phyloP scores from a whole-genome alignment of 73 alveolate genomes.

The Paramecium bursaria region DNA sequence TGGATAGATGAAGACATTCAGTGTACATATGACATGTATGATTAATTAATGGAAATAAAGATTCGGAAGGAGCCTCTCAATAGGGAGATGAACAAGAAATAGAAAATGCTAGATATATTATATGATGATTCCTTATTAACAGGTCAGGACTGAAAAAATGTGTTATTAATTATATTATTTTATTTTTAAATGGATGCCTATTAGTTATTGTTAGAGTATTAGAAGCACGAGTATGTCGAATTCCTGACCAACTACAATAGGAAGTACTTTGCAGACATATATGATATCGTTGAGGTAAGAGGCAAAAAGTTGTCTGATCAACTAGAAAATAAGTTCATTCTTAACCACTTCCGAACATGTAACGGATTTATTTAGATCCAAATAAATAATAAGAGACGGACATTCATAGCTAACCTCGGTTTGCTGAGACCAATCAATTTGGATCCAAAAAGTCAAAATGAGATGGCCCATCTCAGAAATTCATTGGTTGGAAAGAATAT shows the following conservation, averaged over 20 bases:
- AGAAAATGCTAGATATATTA: conserved; percentile 37
- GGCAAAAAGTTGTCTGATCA: not conserved
- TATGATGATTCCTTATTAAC: conserved; percentile 46
- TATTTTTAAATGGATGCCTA: too few relatives aligned
- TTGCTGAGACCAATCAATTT: not conserved
- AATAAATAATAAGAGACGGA: too few relatives aligned
- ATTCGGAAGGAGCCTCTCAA: conserved; percentile 18
- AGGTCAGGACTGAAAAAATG: not conserved
- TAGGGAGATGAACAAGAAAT: not conserved
- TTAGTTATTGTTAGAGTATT: too few relatives aligned
- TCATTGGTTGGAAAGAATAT: not conserved
- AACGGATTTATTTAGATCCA: too few relatives aligned
- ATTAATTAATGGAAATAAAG: conserved; percentile 55
- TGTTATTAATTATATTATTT: too few relatives aligned
- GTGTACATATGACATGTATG: conserved; percentile 62
- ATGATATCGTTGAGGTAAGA: not conserved
- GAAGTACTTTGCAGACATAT: not conserved
- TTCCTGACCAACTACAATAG: not conserved
- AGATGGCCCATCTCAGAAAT: not conserved
- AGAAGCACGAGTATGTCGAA: not conserved
- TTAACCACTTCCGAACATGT: too few relatives aligned
- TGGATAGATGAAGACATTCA: conserved; percentile 52
- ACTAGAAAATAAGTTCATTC: too few relatives aligned
- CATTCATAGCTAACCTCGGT: not conserved
- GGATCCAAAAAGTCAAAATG: not conserved